Evolutionary conservation across 352 stramenopile genomes (phyloP), one percentile per base, ranked within the genome.

Genomic region (Aphanomyces cochlioides): DNA sequence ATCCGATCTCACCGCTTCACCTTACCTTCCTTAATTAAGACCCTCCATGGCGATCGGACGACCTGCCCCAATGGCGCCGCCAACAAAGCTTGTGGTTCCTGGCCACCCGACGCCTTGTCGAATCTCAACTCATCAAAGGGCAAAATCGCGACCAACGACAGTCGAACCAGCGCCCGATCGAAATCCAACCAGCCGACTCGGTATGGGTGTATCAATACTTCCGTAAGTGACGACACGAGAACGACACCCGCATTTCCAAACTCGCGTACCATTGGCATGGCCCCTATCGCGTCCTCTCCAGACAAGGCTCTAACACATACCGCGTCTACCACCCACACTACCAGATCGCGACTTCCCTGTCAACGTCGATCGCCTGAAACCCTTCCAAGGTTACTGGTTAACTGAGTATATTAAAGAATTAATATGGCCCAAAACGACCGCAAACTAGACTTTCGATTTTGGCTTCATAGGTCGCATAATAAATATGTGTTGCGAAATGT

Each of bases 161-260:
- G 1, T 19, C 13, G 45, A 1, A 2, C n/a, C 45, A 53, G 45
- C 13, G 45, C 13, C 13, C 13, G n/a, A 19, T 53, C 13, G 45
- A 53, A 19, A 2, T n/a, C n/a, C 45, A 53, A 19, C 45, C 45
- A 1, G n/a, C 45, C 45, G 45, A 53, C 45, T 53, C 45, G 1
- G 45, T 53, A 1, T 53, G 45, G 45, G 45, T 53, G n/a, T 53
- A 53, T 19, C 45, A 53, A 53, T 19, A 53, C 45, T 53, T 53
- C 2, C 45, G n/a, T 53, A 53, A 53, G 2, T 53, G 1, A 1
- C 45, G 45, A 1, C 13, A 53, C 2, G 13, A 15, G 1, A 2
- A 53, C 13, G 45, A 53, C 45, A 19, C n/a, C 2, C 45, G 45
- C 13, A 19, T 53, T 2, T 19, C 13, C 1, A 53, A 53, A 19